phyloP scores from a whole-genome alignment of 176 grass and related monocot genomes.

The Luzula sylvatica region DNA sequence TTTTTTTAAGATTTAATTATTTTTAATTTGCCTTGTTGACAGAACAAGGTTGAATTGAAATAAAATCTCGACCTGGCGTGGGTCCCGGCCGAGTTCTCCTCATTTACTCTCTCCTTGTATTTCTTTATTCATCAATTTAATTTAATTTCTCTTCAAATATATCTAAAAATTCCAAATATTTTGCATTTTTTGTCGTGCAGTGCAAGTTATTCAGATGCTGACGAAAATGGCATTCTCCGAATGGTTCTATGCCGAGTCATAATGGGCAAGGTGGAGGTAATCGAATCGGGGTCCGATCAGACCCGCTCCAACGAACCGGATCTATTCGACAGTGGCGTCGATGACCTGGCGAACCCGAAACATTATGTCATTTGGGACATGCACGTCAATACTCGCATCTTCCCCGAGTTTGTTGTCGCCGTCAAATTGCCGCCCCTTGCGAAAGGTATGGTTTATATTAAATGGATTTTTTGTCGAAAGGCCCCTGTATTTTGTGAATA shows the following conservation, averaged over 20 bases:
- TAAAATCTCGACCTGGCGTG: conserved; percentile 16
- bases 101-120: conserved; percentile 14
- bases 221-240: conserved; percentile 69
- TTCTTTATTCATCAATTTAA: conserved; percentile 15
- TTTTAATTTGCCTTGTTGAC: conserved; percentile 29
- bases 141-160: conserved; percentile 22
- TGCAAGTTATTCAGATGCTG: conserved; percentile 75
- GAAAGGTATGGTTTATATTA: conserved; percentile 41
- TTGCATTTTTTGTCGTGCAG: too few relatives aligned
- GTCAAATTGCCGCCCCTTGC: conserved; percentile 58
- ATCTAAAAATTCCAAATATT: conserved; percentile 39
- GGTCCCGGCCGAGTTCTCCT: conserved; percentile 8
- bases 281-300: conserved; percentile 78
- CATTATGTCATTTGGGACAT: conserved; percentile 94
- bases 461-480: too few relatives aligned
- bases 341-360: conserved; percentile 74
- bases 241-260: conserved; percentile 93
- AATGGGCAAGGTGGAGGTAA: conserved; percentile 94
- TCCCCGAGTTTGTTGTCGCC: conserved; percentile 84
- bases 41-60: conserved; percentile 19
- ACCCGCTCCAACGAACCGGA: conserved; percentile 40
- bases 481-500: too few relatives aligned
- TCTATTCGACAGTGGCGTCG: conserved; percentile 84
- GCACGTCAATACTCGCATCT: conserved; percentile 75
- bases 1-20: conserved; percentile 6